These are phyloP conservation scores for Speleostelium caveatum DNA, from an alignment of 78 protist genomes.

Conservation along the genomic window DNA sequence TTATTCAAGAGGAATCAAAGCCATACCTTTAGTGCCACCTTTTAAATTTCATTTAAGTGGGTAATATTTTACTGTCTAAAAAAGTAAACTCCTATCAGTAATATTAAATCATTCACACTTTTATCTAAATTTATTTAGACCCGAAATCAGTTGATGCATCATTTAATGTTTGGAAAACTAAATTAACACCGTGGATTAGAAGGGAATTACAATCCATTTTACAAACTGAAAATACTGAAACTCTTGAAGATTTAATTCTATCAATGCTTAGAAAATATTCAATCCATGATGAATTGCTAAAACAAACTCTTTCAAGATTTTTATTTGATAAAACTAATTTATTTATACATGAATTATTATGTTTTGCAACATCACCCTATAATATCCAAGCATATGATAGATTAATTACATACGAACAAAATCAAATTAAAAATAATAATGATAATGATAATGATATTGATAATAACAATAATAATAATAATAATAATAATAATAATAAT, in stretches of 20 bases:
- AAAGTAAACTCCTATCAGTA: neutral
- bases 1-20: conserved; percentile 18
- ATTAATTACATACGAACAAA: conserved; percentile 22
- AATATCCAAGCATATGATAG: conserved; percentile 35
- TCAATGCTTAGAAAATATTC: conserved; percentile 10
- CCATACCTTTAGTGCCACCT: conserved; percentile 74
- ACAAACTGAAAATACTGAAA: conserved; percentile 33
- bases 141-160: conserved; percentile 18
- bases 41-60: conserved; percentile 39
- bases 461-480: no score
- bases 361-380: conserved; percentile 52
- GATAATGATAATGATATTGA: neutral
- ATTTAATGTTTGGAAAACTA: neutral
- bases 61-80: neutral
- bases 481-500: no score
- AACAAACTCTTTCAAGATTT: conserved; percentile 20
- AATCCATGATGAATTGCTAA: neutral
- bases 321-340: conserved; percentile 39
- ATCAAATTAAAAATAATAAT: neutral
- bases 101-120: no score
- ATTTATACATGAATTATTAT: conserved; percentile 54
- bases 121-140: neutral
- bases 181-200: conserved; percentile 49
- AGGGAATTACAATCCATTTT: conserved; percentile 45
- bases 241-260: conserved; percentile 26